A percentile compares a stretch with the other conserved stretches of the same genome.
phyloP scores from a whole-genome alignment of 768 basidiomycete genomes.

The Trametes sanguinea region DNA sequence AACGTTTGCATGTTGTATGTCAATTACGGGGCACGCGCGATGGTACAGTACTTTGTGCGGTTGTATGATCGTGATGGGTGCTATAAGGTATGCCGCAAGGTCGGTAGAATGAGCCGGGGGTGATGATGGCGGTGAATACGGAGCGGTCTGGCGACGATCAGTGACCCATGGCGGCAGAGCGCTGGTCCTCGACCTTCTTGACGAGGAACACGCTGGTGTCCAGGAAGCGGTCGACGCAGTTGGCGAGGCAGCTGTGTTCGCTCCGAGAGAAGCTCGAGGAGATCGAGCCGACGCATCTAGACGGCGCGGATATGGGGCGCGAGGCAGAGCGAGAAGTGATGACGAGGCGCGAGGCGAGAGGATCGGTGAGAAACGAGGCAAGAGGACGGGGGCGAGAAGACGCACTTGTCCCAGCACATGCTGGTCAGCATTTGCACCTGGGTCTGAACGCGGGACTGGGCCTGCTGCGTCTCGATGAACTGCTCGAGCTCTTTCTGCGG shows the following conservation, averaged over 20 bases:
- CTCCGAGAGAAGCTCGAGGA: slow-evolving; percentile 75
- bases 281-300: slow-evolving; percentile 79
- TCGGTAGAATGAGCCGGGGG: background rate
- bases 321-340: slow-evolving; percentile 17
- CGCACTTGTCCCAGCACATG: slow-evolving; percentile 93
- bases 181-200: slow-evolving; percentile 51
- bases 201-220: slow-evolving; percentile 86
- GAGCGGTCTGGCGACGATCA: slow-evolving; percentile 13
- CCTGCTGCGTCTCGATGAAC: slow-evolving; percentile 83
- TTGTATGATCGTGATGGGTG: background rate
- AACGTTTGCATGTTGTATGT: slow-evolving; percentile 4
- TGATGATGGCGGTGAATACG: background rate
- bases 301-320: slow-evolving; percentile 11
- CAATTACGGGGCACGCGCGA: slow-evolving; percentile 2
- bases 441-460: slow-evolving; percentile 68
- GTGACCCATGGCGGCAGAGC: slow-evolving; percentile 41
- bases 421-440: slow-evolving; percentile 77
- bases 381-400: slow-evolving; percentile 22
- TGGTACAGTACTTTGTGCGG: slow-evolving; percentile 11
- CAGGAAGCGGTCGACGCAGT: slow-evolving; percentile 92
- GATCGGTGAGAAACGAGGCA: background rate
- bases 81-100: background rate
- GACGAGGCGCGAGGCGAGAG: background rate
- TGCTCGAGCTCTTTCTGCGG: slow-evolving; percentile 76
- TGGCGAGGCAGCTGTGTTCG: slow-evolving; percentile 81